phyloP scores from a whole-genome alignment of 306 rosid species.

The Prunus mume region DNA sequence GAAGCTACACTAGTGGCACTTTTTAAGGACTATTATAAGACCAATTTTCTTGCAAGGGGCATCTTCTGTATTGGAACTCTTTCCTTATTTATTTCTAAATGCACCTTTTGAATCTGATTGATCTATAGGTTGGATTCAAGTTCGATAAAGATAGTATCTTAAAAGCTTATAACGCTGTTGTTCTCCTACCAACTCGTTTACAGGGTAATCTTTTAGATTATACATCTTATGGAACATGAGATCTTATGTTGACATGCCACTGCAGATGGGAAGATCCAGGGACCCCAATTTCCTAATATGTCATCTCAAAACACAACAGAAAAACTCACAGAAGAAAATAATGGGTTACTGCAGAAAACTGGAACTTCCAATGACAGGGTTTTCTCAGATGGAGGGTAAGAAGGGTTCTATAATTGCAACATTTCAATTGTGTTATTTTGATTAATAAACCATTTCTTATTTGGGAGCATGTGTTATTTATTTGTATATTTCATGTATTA shows the following conservation, averaged over 20 bases:
- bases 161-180: conserved; percentile 9
- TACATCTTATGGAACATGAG: conserved; percentile 31
- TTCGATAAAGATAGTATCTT: conserved; percentile 15
- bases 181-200: conserved; percentile 23
- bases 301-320: conserved; percentile 41
- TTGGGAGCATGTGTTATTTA: neutral
- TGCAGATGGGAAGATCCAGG: conserved; percentile 89
- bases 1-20: conserved; percentile 37
- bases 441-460: neutral
- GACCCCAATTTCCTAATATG: conserved; percentile 35
- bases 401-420: conserved; percentile 17
- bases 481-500: neutral
- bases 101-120: conserved; percentile 25
- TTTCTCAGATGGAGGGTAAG: conserved; percentile 58
- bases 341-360: conserved; percentile 25
- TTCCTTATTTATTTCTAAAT: conserved; percentile 23
- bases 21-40: conserved; percentile 33
- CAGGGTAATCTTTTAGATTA: conserved; percentile 22
- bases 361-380: conserved; percentile 29
- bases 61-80: conserved; percentile 34
- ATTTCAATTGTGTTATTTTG: neutral
- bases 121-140: conserved; percentile 3
- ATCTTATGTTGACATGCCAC: conserved; percentile 58
- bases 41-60: conserved; percentile 24
- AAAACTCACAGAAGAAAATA: conserved; percentile 37